phyloP scores from a whole-genome alignment of 129 eudicot species.

The Flaveria robusta region DNA sequence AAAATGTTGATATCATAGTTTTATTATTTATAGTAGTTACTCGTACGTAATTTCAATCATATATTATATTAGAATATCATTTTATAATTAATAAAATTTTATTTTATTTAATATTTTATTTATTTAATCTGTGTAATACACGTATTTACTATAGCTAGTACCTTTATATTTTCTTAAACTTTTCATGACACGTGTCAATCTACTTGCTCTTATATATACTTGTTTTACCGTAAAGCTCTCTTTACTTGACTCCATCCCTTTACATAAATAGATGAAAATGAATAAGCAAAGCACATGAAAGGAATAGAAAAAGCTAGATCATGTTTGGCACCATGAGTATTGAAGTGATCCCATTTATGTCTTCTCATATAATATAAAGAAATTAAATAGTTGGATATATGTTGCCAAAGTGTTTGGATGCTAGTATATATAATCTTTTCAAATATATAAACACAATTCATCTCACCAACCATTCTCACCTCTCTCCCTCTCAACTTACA shows the following conservation, averaged over 20 bases:
- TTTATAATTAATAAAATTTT: too few species aligned
- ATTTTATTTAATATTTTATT: too few species aligned
- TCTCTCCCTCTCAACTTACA: not conserved
- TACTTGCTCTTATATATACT: not conserved
- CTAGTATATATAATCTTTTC: conserved; percentile 4
- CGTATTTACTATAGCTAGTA: too few species aligned
- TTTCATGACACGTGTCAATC: too few species aligned
- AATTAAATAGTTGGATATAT: conserved; percentile 25
- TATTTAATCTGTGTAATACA: too few species aligned
- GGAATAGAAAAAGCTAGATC: conserved; percentile 24
- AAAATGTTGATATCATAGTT: too few species aligned
- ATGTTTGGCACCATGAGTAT: conserved; percentile 28
- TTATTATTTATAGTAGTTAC: too few species aligned
- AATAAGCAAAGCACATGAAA: conserved; percentile 28
- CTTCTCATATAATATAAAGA: conserved; percentile 10
- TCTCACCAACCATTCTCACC: conserved; percentile 22
- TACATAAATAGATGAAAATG: conserved; percentile 8
- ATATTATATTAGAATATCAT: too few species aligned
- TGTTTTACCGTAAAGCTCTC: not conserved
- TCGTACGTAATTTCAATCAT: too few species aligned
- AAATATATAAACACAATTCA: conserved; percentile 32
- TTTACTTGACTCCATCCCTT: not conserved
- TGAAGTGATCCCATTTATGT: conserved; percentile 31
- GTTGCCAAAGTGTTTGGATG: conserved; percentile 40
- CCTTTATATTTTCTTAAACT: too few species aligned